Conservation (phyloP, 148 eudicot genomes). For the Spergularia marina region DNA sequence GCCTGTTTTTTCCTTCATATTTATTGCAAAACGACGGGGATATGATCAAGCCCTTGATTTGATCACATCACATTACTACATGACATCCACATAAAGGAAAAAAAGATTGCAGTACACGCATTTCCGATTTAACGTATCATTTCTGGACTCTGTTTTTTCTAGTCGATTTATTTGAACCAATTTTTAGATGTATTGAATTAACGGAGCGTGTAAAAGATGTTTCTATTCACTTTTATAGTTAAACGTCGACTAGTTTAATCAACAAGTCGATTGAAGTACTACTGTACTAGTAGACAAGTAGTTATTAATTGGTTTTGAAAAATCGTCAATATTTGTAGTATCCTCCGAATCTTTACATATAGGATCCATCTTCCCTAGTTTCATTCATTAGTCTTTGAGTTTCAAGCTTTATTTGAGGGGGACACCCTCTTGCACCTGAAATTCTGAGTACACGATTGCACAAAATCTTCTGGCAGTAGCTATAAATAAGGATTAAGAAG, state of each 20-base stretch:
- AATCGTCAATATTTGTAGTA: too few relatives aligned
- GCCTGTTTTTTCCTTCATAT: background rate
- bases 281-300: too few relatives aligned
- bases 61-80: slow-evolving; percentile 10
- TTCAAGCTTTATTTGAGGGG: too few relatives aligned
- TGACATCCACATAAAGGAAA: background rate
- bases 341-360: too few relatives aligned
- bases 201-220: too few relatives aligned
- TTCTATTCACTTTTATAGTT: too few relatives aligned
- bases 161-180: background rate
- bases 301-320: too few relatives aligned
- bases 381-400: too few relatives aligned
- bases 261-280: too few relatives aligned
- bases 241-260: too few relatives aligned
- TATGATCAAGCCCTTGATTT: slow-evolving; percentile 7
- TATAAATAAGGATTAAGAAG: background rate
- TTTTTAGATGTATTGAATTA: background rate
- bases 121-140: slow-evolving; percentile 16
- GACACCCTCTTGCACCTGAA: too few relatives aligned
- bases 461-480: slow-evolving; percentile 7
- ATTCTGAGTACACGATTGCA: background rate
- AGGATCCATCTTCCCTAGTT: too few relatives aligned
- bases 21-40: slow-evolving; percentile 18
- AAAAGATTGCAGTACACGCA: background rate
- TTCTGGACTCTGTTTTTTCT: background rate